Base-by-base conservation (phyloP, 2,329 filamentous ascomycete species). In the Sporothrix mexicana region DNA sequence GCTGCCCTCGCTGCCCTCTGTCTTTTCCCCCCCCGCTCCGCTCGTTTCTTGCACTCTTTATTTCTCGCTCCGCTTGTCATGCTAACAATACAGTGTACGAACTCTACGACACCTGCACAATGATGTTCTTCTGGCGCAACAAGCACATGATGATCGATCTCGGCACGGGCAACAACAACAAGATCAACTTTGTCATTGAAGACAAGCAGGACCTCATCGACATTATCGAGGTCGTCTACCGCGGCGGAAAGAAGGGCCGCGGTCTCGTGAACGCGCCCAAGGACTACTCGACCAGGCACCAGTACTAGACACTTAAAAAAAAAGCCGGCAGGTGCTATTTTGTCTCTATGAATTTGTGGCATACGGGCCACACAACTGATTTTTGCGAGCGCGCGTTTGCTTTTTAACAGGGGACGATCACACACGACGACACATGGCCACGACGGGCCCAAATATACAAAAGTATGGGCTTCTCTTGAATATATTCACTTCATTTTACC, bases 61-160 rank as follows among this genome's bases (percentile, higher is more conserved):
- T 41, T 2, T 17, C 30, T 2, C 25, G 6, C 15, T 69, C 9
- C 49, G 93, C 81, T 92, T 97, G 10, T 17, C n/a, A 7, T 43
- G 43, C 93, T 93, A 72, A 94, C 97, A 2, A 2, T 2, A 2
- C 9, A 79, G 98, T 98, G 95, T 98, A 98, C 86, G 90, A 86
- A 78, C 77, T 82, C 77, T 86, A 84, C 77, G 81, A 99, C 80
- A 91, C 94, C 0, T 93, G 95, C 84, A 97, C 96, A 2, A 91
- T 98, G 82, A 98, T 78, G 76, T 78, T 86, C 86, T 97, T 97
- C 87, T 97, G 95, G 86, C 90, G 95, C 75, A 99, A 99, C 82
- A 99, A 99, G 82, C 94, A 98, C 83, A 98, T 98, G 90, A 97
- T 97, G 93, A 94, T 93, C 81, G 95, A 98, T 88, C 94, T 98